phyloP scores from a whole-genome alignment of 1,284 basidiomycete genomes.

The Porodaedalea pini region DNA sequence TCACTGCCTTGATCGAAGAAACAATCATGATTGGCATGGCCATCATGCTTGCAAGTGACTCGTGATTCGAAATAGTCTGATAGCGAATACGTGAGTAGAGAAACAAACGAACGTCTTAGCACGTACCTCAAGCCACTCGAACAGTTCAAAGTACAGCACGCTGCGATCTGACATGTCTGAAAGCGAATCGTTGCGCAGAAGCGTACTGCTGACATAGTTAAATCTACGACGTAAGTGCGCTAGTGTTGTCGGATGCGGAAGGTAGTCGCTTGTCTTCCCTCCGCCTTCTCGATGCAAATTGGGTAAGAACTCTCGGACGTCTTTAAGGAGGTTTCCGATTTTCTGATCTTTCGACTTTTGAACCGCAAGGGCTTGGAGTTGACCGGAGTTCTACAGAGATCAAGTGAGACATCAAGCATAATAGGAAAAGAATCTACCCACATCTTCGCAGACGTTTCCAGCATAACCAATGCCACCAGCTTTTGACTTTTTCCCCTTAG shows the following conservation, averaged over 20 bases:
- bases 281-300: constrained; percentile 69
- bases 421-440: constrained; percentile 39
- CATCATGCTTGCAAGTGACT: constrained; percentile 89
- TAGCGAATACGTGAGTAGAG: constrained; percentile 5
- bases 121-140: constrained; percentile 86
- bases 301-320: constrained; percentile 76
- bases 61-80: constrained; percentile 85
- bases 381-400: constrained; percentile 63
- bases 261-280: constrained; percentile 77
- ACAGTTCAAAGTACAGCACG: constrained; percentile 80
- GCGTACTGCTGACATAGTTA: constrained; percentile 77
- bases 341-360: constrained; percentile 70
- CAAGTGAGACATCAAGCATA: constrained; percentile 13
- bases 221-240: constrained; percentile 87
- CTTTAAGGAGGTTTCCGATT: constrained; percentile 62
- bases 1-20: constrained; percentile 59
- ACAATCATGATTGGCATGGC: constrained; percentile 92
- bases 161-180: constrained; percentile 89
- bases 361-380: constrained; percentile 66
- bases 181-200: constrained; percentile 86
- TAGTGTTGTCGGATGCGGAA: constrained; percentile 83
- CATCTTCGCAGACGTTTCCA: constrained; percentile 76
- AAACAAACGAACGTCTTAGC: neutral
- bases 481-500: constrained; percentile 57
- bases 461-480: constrained; percentile 83